Base-by-base conservation (phyloP, 768 basidiomycete genomes). In the Amanita rimosa region DNA sequence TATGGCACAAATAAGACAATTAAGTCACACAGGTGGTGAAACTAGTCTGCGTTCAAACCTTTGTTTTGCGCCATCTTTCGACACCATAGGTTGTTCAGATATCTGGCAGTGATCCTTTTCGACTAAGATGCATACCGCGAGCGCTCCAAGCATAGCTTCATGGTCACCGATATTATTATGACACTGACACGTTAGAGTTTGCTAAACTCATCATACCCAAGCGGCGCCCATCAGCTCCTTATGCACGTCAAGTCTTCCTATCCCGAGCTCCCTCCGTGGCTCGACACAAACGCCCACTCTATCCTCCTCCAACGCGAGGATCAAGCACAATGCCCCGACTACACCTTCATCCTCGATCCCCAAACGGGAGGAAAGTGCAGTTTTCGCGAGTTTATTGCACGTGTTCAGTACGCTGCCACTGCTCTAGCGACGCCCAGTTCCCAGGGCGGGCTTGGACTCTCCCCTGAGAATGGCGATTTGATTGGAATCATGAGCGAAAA, bases 401-500 rank as follows among this genome's bases (percentile, higher is more conserved):
- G 69, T 11, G 70, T 85, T 0, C 65, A 69, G 6, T 69, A 77
- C 41, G 73, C 74, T 11, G 74, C 79, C 1, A 82, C 82, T 0
- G 81, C 75, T 0, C 66, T 86, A 13, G 73, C 65, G 3, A 59
- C 64, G 14, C 67, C 74, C 4, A 50, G 63, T 10, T 53, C 64
- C 0, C 59, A 72, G 14, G 82, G 82, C 1, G 83, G 85, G 0
- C 64, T 84, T 1, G 82, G 74, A 0, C 58, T 88, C 9, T 57
- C 61, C 5, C 59, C 60, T 0, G 67, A 66, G 35, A 66, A 72
- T 14, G 69, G 68, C 0, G 80, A 83, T 46, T 74, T 85, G 19
- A 68, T 86, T 16, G 86, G 83, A 6, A 75, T 89, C 13, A 71
- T 86, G 57, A 77, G 76, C 60, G 72, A 80, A 40, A 89, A 88